phyloP scores from a whole-genome alignment of 176 grass and related monocot species.

The Oropetium thomaeum region DNA sequence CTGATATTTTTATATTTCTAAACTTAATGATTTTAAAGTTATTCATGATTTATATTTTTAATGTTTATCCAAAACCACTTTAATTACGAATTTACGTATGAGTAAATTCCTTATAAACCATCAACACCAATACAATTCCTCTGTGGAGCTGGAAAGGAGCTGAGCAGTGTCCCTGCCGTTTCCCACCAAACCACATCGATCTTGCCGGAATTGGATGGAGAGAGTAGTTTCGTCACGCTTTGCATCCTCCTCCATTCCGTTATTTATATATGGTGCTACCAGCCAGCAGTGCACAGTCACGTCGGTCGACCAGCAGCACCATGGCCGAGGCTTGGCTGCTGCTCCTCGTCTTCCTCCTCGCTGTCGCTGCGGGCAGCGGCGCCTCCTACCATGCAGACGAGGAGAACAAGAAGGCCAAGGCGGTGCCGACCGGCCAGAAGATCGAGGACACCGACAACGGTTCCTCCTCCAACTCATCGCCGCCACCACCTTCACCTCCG shows the following conservation, averaged over 20 bases:
- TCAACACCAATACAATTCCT: too few relatives aligned
- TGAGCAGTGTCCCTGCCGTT: background rate
- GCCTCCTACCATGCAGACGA: background rate
- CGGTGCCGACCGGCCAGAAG: background rate
- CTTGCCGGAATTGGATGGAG: background rate
- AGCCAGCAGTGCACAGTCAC: background rate
- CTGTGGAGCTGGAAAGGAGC: background rate
- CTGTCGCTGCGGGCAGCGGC: background rate
- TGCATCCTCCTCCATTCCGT: background rate
- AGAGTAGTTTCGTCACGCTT: slow-evolving; percentile 14
- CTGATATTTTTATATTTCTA: too few relatives aligned
- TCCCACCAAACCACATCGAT: background rate
- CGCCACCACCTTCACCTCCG: background rate
- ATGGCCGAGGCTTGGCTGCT: background rate
- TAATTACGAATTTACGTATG: too few relatives aligned
- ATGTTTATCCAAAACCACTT: too few relatives aligned
- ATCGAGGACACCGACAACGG: background rate
- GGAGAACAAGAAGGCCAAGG: background rate
- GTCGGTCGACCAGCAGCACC: too few relatives aligned
- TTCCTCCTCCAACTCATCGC: background rate
- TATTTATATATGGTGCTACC: background rate
- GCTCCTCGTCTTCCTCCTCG: background rate
- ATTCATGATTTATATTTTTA: too few relatives aligned
- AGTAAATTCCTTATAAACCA: too few relatives aligned
- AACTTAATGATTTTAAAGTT: too few relatives aligned